These are phyloP conservation scores for Blastocystis sp. DNA, from an alignment of 352 stramenopile genomes.

Conservation along the genomic window DNA sequence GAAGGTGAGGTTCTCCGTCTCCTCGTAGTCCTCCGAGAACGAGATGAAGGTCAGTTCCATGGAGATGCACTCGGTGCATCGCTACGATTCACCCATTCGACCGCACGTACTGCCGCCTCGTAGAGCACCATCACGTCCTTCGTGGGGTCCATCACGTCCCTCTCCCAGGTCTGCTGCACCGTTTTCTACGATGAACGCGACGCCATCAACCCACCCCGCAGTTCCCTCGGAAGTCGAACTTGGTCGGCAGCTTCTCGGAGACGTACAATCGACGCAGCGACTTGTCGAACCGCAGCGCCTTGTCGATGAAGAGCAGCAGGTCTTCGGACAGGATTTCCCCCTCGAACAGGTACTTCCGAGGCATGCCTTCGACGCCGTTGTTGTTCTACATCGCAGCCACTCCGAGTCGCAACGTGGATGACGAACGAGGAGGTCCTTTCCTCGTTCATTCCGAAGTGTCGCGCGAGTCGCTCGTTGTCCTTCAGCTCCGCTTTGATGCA, in stretches of 20 bases:
- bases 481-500: background rate
- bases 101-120: background rate
- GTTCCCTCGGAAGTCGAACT: background rate
- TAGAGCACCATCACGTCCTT: constrained; percentile 44
- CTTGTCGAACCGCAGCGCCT: background rate
- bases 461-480: background rate
- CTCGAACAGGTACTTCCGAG: background rate
- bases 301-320: background rate
- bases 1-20: constrained; percentile 18
- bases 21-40: constrained; percentile 33
- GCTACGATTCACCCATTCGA: background rate
- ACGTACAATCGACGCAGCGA: constrained; percentile 1
- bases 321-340: background rate
- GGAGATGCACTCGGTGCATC: constrained; percentile 1
- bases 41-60: background rate
- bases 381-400: background rate
- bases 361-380: background rate
- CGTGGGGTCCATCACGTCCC: background rate
- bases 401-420: background rate
- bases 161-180: constrained; percentile 52
- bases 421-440: background rate
- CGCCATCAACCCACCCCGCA: background rate
- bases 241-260: background rate
- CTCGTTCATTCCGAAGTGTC: background rate
- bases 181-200: background rate